A percentile compares a stretch with the other conserved stretches of the same genome.
These are phyloP conservation scores for Amanita pallidorosea DNA, from an alignment of 768 basidiomycete genomes.

Conservation along the genomic window DNA sequence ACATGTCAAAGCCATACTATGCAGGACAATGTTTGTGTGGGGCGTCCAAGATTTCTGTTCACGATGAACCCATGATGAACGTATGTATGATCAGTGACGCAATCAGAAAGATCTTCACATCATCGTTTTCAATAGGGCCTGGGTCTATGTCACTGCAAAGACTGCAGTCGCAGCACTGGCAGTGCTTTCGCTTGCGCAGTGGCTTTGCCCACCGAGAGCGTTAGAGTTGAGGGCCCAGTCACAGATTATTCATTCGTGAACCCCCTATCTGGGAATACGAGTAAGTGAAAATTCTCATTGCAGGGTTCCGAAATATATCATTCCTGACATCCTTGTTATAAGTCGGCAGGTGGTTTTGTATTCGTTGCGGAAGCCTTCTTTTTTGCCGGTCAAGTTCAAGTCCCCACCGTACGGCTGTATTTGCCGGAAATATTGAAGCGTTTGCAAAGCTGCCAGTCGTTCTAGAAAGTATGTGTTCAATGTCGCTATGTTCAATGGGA, in stretches of 20 bases:
- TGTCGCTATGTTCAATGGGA: neutral
- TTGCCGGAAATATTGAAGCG: neutral
- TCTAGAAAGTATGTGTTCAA: neutral
- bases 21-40: conserved; percentile 1
- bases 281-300: neutral
- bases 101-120: neutral
- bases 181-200: neutral
- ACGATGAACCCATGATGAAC: neutral
- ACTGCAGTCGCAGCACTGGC: neutral
- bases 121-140: neutral
- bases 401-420: neutral
- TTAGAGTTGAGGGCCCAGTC: neutral
- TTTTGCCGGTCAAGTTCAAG: neutral
- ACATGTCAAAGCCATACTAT: neutral
- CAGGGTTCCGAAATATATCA: no score
- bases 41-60: neutral
- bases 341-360: conserved; percentile 3
- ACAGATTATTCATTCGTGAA: neutral
- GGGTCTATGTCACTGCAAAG: conserved; percentile 4
- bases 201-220: neutral
- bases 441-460: conserved; percentile 2
- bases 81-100: neutral
- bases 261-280: neutral
- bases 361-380: conserved; percentile 1
- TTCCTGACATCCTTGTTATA: no score